Evolutionary conservation across 306 rosid genomes (phyloP), one percentile per base, ranked within the genome.

Genomic region (Gleditsia sinensis): DNA sequence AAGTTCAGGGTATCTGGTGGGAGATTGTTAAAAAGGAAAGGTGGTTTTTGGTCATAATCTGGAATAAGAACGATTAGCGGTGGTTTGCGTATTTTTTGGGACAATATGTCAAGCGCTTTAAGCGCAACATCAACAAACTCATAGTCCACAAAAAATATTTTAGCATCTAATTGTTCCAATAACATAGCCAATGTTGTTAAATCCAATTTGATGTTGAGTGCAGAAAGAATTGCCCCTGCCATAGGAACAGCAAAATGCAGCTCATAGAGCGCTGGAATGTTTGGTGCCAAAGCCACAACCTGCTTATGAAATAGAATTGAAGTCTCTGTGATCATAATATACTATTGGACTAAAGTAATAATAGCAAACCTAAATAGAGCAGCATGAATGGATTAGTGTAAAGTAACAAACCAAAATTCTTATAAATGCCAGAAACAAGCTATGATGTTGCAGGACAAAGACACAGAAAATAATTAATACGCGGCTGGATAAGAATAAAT

Each of bases 231-330:
- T 45, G 86, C 98, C 24, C 94, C 98, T 0, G 94, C 87, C 98
- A 94, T 94, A 4, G 98, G 94, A 71, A 80, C 86, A 9, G 86
- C 85, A 75, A 88, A 91, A 72, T 94, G 96, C 33, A 94, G 91
- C 86, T 94, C 98, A 28, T 88, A 89, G 3, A 88, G 73, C 37
- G 83, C 96, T 61, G 98, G 98, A 58, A 88, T 61, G 36, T 93
- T 91, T 25, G 97, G 98, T 24, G 94, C 91, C 76, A 91, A 63
- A 33, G 86, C 90, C 12, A 74, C 94, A 66, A 91, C 96, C 98
- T 93, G 79, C 48, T 39, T 39, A 72, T 60, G 32, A 7, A 77
- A 82, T 51, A 59, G 50, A 30, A 42, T 39, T 61, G 3, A 50
- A 32, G 55, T 32, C 32, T 7, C 21, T 21, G 9, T 11, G 13